These are phyloP conservation scores for Fusarium penzigii DNA, from an alignment of 2,329 filamentous ascomycete genomes.

Conservation along the genomic window DNA sequence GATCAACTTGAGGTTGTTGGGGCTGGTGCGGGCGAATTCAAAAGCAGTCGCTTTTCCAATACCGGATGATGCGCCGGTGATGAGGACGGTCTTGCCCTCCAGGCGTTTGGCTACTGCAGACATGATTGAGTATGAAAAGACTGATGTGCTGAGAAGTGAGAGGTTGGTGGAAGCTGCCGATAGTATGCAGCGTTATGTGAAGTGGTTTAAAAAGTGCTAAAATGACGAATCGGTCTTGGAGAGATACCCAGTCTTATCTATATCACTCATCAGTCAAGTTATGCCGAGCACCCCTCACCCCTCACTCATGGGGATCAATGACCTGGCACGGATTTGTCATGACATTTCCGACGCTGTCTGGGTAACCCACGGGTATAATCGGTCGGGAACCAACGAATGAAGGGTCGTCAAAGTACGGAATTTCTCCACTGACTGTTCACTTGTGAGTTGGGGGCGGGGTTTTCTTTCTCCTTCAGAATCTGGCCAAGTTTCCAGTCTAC, in stretches of 20 bases:
- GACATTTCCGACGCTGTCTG: too few relatives aligned
- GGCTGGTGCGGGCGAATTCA: constrained; percentile 87
- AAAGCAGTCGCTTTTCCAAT: constrained; percentile 81
- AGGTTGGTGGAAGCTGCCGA: not conserved
- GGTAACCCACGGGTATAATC: too few relatives aligned
- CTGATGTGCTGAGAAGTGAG: not conserved
- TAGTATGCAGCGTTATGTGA: not conserved
- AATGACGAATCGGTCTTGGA: too few relatives aligned
- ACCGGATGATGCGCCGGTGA: constrained; percentile 90
- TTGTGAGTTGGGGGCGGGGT: too few relatives aligned
- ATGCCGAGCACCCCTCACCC: too few relatives aligned
- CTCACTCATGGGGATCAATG: too few relatives aligned
- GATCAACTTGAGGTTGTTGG: constrained; percentile 76
- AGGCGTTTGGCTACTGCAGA: constrained; percentile 76
- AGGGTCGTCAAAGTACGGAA: too few relatives aligned
- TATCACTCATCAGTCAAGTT: too few relatives aligned
- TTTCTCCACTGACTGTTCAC: too few relatives aligned
- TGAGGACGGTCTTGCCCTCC: constrained; percentile 85
- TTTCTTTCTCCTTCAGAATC: not conserved
- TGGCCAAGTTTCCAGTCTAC: not conserved
- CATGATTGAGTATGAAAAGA: constrained; percentile 37
- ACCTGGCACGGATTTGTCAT: too few relatives aligned
- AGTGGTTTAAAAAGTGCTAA: not conserved
- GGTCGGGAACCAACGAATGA: too few relatives aligned
- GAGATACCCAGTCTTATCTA: too few relatives aligned